Conservation (phyloP, 148 eudicot genomes). For the Rhododendron vialii region DNA sequence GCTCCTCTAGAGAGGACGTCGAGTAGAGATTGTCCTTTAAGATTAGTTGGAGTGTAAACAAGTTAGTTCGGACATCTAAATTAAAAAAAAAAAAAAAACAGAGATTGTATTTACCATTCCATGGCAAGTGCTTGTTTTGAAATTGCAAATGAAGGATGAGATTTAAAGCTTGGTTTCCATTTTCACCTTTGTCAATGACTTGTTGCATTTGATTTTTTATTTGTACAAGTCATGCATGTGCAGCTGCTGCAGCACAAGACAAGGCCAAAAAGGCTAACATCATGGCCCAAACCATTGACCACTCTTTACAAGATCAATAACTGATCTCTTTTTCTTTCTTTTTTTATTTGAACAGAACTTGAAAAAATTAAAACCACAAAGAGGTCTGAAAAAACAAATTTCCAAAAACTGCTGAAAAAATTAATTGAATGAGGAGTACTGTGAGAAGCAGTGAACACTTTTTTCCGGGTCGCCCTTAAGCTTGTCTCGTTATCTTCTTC, state of each 20-base stretch:
- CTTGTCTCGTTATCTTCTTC: neutral
- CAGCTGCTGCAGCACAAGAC: neutral
- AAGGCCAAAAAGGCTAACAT: neutral
- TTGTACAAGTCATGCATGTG: neutral
- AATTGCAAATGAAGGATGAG: neutral
- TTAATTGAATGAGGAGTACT: neutral
- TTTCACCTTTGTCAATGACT: neutral
- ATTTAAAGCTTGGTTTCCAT: neutral
- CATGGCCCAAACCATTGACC: neutral
- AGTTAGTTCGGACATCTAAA: no score
- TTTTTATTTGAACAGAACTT: neutral
- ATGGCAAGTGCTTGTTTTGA: neutral
- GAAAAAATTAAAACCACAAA: neutral
- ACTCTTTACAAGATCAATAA: neutral
- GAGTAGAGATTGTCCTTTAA: neutral
- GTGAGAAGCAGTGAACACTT: neutral
- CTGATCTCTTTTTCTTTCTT: neutral
- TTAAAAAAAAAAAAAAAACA: no score
- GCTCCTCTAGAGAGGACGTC: neutral
- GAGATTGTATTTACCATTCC: neutral
- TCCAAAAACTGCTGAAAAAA: neutral
- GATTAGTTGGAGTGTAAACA: neutral
- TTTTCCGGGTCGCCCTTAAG: neutral
- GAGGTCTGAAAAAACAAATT: neutral
- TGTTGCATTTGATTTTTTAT: no score